A percentile compares a stretch with the other conserved stretches of the same genome.
phyloP scores from a whole-genome alignment of 2,329 filamentous ascomycete species.

The Aquanectria penicillioides region DNA sequence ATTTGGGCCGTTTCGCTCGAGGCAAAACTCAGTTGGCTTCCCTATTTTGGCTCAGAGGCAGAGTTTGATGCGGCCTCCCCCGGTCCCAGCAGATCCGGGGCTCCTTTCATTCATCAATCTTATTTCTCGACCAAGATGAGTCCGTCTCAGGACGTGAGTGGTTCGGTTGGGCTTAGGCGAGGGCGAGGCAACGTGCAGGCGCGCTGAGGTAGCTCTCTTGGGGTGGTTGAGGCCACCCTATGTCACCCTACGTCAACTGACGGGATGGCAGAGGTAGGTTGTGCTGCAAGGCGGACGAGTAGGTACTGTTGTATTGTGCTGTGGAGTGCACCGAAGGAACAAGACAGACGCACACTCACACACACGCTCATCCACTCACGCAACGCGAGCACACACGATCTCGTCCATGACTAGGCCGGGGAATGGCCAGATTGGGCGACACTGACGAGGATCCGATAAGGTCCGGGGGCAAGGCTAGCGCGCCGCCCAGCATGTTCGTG shows the following conservation, averaged over 20 bases:
- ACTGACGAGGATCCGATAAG: constrained; percentile 28
- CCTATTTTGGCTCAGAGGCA: constrained; percentile 16
- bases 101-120: too few relatives aligned
- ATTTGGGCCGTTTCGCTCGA: constrained; percentile 14
- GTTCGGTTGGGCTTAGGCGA: too few relatives aligned
- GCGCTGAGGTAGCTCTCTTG: too few relatives aligned
- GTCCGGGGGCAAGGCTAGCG: constrained; percentile 32
- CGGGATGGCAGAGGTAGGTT: too few relatives aligned
- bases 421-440: constrained; percentile 27
- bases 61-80: not conserved
- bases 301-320: too few relatives aligned
- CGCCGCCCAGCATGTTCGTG: constrained; percentile 20
- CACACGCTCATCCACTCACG: constrained; percentile 16
- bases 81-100: not conserved
- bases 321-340: not conserved
- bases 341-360: not conserved
- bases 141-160: too few relatives aligned
- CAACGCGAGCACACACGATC: constrained; percentile 29
- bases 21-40: not conserved
- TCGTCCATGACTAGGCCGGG: constrained; percentile 16
- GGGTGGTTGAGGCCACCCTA: too few relatives aligned
- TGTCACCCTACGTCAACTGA: too few relatives aligned
- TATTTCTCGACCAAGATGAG: too few relatives aligned
- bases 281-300: too few relatives aligned
- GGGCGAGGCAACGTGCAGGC: too few relatives aligned